Base-by-base conservation (phyloP, 2,329 filamentous ascomycete species). In the Phoma herbarum region DNA sequence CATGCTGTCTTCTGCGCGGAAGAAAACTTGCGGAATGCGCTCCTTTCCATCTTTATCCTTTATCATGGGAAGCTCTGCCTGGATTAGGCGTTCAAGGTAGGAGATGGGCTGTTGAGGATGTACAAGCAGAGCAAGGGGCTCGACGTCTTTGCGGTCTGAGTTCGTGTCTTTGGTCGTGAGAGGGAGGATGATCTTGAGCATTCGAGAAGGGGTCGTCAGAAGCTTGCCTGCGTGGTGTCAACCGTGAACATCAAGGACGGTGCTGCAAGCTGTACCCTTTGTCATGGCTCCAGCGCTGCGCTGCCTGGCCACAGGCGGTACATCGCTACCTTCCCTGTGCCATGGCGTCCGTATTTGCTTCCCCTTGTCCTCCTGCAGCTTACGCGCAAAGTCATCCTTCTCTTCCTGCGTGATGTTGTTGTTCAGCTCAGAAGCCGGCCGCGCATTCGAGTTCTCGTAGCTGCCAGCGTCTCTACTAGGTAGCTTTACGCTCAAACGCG, bases 91-190 rank as follows among this genome's bases (percentile, higher is more conserved):
- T 75, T 96, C 92, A 41, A 97, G 87, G 75, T 97, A 96, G 9
- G 92, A 96, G 3, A 97, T 83, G 0, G 93, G 93, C 72, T 97
- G 93, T 62, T 96, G 91, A 0, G 93, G 93, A 68, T 97, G 93
- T 0, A 97, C 85, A 2, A 97, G 86, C 0, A 97, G 84, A 0
- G 93, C 93, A 12, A 97, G 82, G 0, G 93, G 92, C 67, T 96
- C 91, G n/a, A 94, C 87, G 46, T 88, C 84, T 76, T 90, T 89
- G 56, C 87, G 82, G 61, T 88, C 85, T 1, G 79, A 78, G 62
- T 86, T 84, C 28, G 82, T 81, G 56, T 88, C 86, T 44, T 82
- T 78, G 0, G 85, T 88, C 0, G 86, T 87, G 25, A 96, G 82
- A 0, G 92, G 92, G 0, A 96, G 82, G 16, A 95, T 88, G 14